Base-by-base conservation (phyloP, 176 grass and related monocot genomes). In the Oryza rufipogon region DNA sequence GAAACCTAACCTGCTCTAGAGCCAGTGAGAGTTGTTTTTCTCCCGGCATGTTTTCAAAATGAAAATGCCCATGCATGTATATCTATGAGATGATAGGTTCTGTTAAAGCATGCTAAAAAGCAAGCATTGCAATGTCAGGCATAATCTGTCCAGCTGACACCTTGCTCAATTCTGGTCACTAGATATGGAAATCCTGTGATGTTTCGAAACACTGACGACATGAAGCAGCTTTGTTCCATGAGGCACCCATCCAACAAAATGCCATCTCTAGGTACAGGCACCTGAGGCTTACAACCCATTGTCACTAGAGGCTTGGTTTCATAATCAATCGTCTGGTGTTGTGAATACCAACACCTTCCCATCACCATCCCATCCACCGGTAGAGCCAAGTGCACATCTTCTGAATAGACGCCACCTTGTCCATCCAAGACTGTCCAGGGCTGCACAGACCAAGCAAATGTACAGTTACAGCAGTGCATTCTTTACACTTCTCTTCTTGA, bases 401-500 rank as follows among this genome's bases (percentile, higher is more conserved):
- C 70, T 23, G 42, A 83, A 75, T 19, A 70, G 33, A 46, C n/a
- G 17, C 41, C 67, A 73, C 49, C 48, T 80, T 23, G 61, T 79
- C 80, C 76, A 80, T 75, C 70, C 56, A 66, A 28, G 30, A 7
- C 52, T 0, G 10, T 56, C 17, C 64, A 65, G 60, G 67, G 68
- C 71, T 71, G 28, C 71, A 70, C 41, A 47, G 2, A 25, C 23
- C 47, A 70, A 36, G 25, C 67, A 86, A 63, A 80, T 70, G 23
- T 79, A 63, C 61, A 80, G 48, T 58, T 58, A 79, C 14, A 80
- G 70, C 74, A 49, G 46, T 70, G 34, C 58, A 68, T 22, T 83
- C 23, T 60, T 89, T 74, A 94, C 14, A 82, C 68, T 48, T 95
- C 92, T 90, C 87, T 90, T 84, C 84, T 90, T 6, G 64, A 73